These are phyloP conservation scores for Reutealis trisperma DNA, from an alignment of 345 rosid species.

Conservation along the genomic window DNA sequence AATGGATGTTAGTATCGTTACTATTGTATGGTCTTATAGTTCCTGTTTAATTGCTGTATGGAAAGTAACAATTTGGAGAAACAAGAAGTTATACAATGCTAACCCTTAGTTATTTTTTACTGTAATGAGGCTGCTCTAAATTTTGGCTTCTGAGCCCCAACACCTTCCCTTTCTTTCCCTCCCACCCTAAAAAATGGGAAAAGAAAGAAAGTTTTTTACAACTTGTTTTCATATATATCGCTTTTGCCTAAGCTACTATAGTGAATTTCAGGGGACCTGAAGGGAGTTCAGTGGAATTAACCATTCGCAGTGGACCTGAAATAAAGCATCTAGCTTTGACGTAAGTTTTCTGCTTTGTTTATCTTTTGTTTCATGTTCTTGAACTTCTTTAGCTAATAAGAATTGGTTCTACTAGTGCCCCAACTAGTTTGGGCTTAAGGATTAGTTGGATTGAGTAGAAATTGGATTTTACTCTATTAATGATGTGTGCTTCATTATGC, in stretches of 20 bases:
- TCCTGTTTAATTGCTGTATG: neutral
- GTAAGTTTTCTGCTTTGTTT: slow-evolving; percentile 39
- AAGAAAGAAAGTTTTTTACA: neutral
- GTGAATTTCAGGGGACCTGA: slow-evolving; percentile 79
- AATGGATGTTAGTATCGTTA: neutral
- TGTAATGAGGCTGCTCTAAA: too few species aligned
- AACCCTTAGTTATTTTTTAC: neutral
- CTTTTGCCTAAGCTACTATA: slow-evolving; percentile 15
- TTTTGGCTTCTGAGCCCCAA: too few species aligned
- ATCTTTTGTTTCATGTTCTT: neutral
- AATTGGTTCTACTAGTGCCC: slow-evolving; percentile 7
- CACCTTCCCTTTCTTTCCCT: neutral
- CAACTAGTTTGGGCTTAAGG: too few species aligned
- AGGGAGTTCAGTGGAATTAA: slow-evolving; percentile 83
- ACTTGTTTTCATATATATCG: neutral
- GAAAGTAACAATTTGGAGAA: neutral
- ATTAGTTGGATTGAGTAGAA: neutral
- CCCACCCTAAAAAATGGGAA: neutral
- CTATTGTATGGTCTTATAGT: neutral
- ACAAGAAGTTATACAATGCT: neutral
- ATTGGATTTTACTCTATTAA: neutral
- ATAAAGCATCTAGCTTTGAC: slow-evolving; percentile 63
- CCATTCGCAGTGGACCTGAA: slow-evolving; percentile 71
- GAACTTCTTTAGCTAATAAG: neutral
- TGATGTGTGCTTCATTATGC: neutral